Percentiles rank a stretch among this genome's conserved stretches.
These are phyloP conservation scores for Tympanopsis confertula DNA, from an alignment of 2,329 filamentous ascomycete genomes.

Conservation along the genomic window DNA sequence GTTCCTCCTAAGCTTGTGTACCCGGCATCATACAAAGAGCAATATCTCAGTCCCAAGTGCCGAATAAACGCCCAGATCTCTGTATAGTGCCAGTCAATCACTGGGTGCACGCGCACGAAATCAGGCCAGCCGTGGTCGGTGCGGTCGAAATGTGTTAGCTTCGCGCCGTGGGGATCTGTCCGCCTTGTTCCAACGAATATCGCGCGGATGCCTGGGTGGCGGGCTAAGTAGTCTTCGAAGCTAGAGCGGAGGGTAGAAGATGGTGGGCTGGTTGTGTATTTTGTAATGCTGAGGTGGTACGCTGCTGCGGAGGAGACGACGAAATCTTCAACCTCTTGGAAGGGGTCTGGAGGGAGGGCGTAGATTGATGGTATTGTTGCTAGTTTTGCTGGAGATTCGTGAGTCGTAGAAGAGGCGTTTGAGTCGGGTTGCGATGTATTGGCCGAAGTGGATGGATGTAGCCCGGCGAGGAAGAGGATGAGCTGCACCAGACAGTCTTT, in stretches of 20 bases:
- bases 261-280: constrained; percentile 52
- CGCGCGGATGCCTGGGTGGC: constrained; percentile 55
- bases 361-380: constrained; percentile 56
- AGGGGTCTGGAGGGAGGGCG: constrained; percentile 75
- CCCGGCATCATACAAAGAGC: constrained; percentile 73
- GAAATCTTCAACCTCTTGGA: constrained; percentile 76
- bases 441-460: constrained; percentile 17
- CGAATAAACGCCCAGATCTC: constrained; percentile 92
- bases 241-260: constrained; percentile 66
- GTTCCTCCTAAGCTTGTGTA: constrained; percentile 89
- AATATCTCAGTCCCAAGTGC: constrained; percentile 71
- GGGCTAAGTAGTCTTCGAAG: constrained; percentile 67
- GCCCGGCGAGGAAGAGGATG: constrained; percentile 67
- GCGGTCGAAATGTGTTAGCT: constrained; percentile 69
- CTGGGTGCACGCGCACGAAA: constrained; percentile 87
- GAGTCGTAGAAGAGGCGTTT: constrained; percentile 5
- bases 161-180: constrained; percentile 81
- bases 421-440: constrained; percentile 1
- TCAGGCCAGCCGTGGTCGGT: constrained; percentile 84
- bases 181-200: constrained; percentile 80
- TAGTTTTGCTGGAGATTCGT: constrained; percentile 4
- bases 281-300: constrained; percentile 53
- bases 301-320: constrained; percentile 51
- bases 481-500: constrained; percentile 95
- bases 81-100: constrained; percentile 94